These are phyloP conservation scores for Inonotus obliquus DNA, from an alignment of 1,284 basidiomycete genomes.

Conservation along the genomic window DNA sequence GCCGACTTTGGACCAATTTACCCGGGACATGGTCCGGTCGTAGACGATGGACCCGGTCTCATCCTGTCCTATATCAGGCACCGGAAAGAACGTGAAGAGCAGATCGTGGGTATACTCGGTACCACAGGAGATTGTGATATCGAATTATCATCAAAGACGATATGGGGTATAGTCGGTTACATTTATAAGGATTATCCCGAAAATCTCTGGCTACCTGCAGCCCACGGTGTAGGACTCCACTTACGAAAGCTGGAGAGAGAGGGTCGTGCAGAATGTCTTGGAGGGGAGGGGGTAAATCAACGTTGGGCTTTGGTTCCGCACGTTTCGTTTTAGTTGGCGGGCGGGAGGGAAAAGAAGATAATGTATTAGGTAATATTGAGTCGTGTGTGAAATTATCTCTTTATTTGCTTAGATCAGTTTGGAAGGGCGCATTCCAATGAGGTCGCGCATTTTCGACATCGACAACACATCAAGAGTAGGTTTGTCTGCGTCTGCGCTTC, in stretches of 20 bases:
- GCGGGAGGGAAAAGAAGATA: too few relatives aligned
- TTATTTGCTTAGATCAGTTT: too few relatives aligned
- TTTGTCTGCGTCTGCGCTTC: too few relatives aligned
- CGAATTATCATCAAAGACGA: conserved; percentile 43
- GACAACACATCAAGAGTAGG: too few relatives aligned
- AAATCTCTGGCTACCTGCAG: conserved; percentile 70
- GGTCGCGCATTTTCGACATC: too few relatives aligned
- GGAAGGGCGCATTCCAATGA: too few relatives aligned
- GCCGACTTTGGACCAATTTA: conserved; percentile 53
- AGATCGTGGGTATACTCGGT: conserved; percentile 64
- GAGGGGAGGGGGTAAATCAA: conserved; percentile 17
- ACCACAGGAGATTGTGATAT: conserved; percentile 4
- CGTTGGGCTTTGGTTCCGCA: conserved; percentile 12
- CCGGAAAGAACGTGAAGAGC: conserved; percentile 75
- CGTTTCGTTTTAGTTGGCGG: too few relatives aligned
- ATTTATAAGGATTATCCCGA: conserved; percentile 73
- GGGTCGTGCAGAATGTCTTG: conserved; percentile 40
- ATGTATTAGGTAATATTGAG: too few relatives aligned
- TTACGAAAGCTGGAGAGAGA: conserved; percentile 72
- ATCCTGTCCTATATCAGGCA: conserved; percentile 79
- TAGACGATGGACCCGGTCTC: conserved; percentile 51
- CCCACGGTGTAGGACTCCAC: conserved; percentile 67
- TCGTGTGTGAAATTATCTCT: too few relatives aligned
- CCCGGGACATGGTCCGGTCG: conserved; percentile 85
- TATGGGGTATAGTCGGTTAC: conserved; percentile 56